A percentile compares a stretch with the other conserved stretches of the same genome.
phyloP scores from a whole-genome alignment of 805 yeast species.

The Zygosaccharomyces lentus region DNA sequence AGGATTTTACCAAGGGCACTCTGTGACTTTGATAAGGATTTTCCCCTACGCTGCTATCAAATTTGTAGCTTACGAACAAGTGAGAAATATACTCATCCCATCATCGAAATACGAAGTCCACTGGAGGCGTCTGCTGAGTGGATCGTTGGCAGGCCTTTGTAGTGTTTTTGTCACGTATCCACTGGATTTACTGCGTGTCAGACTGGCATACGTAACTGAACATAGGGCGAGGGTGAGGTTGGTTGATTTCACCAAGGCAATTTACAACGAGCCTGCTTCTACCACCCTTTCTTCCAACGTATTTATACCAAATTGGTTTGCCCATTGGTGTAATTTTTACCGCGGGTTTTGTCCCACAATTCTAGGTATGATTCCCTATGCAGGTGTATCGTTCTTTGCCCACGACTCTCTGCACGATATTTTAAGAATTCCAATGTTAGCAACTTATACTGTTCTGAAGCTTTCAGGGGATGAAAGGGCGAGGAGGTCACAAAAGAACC shows the following conservation, averaged over 20 bases:
- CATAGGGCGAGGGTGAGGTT: constrained; percentile 28
- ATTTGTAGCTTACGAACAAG: constrained; percentile 93
- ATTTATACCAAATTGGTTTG: constrained; percentile 36
- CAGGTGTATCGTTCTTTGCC: constrained; percentile 94
- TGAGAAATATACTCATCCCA: constrained; percentile 75
- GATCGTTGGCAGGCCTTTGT: constrained; percentile 83
- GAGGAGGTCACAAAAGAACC: constrained; percentile 18
- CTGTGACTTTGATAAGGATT: constrained; percentile 83
- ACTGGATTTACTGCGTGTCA: constrained; percentile 80
- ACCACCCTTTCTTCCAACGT: constrained; percentile 33
- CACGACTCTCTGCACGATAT: constrained; percentile 90
- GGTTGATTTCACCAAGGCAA: constrained; percentile 27
- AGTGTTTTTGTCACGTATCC: constrained; percentile 91
- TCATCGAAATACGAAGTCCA: constrained; percentile 71
- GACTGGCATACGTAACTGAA: constrained; percentile 83
- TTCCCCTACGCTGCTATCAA: constrained; percentile 97
- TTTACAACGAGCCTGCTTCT: constrained; percentile 33
- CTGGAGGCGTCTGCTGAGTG: constrained; percentile 74
- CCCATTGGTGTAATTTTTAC: constrained; percentile 63
- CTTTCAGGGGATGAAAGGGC: constrained; percentile 22
- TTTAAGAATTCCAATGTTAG: constrained; percentile 56
- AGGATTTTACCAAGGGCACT: constrained; percentile 93
- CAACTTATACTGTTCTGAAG: constrained; percentile 47
- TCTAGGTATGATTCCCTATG: constrained; percentile 94
- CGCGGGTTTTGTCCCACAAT: constrained; percentile 94